Percentiles rank a stretch among this genome's conserved stretches.
Evolutionary conservation across 768 basidiomycete species (phyloP).

Genomic region (Naematelia encephala): DNA sequence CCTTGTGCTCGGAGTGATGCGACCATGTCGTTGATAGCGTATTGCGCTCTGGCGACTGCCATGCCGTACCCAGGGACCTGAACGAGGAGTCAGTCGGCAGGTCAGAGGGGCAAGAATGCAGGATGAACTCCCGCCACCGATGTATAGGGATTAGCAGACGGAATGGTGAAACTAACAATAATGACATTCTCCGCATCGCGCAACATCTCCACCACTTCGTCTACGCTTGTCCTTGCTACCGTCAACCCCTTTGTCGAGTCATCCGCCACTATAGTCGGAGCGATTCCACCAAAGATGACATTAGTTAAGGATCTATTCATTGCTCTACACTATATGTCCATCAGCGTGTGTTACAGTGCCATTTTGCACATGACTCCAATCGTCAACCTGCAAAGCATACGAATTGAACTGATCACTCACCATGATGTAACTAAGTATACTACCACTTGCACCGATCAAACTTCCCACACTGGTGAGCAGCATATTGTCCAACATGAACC

Average conservation of each 20-base stretch:
- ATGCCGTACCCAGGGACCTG: slow-evolving; percentile 70
- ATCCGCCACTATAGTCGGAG: slow-evolving; percentile 54
- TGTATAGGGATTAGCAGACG: too few species aligned
- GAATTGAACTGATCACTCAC: slow-evolving; percentile 52
- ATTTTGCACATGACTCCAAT: slow-evolving; percentile 4
- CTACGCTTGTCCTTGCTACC: slow-evolving; percentile 71
- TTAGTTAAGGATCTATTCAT: slow-evolving; percentile 86
- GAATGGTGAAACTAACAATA: slow-evolving; percentile 47
- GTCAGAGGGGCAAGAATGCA: too few species aligned
- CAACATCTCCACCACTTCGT: slow-evolving; percentile 75
- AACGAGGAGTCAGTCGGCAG: background rate
- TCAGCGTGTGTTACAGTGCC: slow-evolving; percentile 1
- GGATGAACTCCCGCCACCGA: too few species aligned
- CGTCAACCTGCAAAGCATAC: background rate
- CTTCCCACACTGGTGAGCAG: slow-evolving; percentile 79
- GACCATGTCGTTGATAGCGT: slow-evolving; percentile 69
- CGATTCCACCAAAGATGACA: slow-evolving; percentile 83
- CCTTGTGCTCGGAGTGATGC: slow-evolving; percentile 68
- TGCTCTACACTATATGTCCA: slow-evolving; percentile 66
- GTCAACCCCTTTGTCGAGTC: slow-evolving; percentile 70
- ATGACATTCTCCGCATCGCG: slow-evolving; percentile 79
- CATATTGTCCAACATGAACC: slow-evolving; percentile 85
- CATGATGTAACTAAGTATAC: slow-evolving; percentile 90
- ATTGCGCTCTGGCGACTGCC: slow-evolving; percentile 89
- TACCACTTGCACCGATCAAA: slow-evolving; percentile 83